phyloP scores from a whole-genome alignment of 108 stramenopile genomes.

The Pseudonitzschia delicatissima region DNA sequence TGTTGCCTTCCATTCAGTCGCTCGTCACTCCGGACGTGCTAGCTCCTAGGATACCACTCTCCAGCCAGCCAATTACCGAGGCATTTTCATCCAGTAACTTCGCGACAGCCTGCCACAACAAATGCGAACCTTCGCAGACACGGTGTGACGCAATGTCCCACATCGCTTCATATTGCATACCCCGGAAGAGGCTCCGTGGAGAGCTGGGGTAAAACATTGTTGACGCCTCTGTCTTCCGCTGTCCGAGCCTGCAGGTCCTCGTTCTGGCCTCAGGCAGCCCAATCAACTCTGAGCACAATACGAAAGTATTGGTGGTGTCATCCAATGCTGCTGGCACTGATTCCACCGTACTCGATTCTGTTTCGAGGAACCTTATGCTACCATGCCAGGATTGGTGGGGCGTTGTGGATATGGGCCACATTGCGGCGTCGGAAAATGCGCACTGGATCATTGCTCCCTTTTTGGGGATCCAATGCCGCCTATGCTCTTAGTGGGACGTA shows the following conservation, averaged over 20 bases:
- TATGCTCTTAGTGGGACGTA: conserved; percentile 30
- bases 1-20: too few species aligned
- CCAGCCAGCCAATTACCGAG: too few species aligned
- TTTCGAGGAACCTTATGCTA: conserved; percentile 16
- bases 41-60: too few species aligned
- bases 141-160: too few species aligned
- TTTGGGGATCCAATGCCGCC: conserved; percentile 31
- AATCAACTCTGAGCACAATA: background rate
- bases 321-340: conserved; percentile 27
- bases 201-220: too few species aligned
- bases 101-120: too few species aligned
- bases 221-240: background rate
- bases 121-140: too few species aligned
- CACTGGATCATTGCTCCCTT: conserved; percentile 23
- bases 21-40: too few species aligned
- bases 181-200: too few species aligned
- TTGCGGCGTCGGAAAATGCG: conserved; percentile 7
- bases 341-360: conserved; percentile 30
- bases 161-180: too few species aligned
- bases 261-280: too few species aligned
- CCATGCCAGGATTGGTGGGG: conserved; percentile 41
- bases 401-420: conserved; percentile 28
- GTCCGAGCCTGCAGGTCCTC: background rate
- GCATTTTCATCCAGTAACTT: too few species aligned
- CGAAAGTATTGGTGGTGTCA: conserved; percentile 34